phyloP scores from a whole-genome alignment of 768 basidiomycete species.

The Tylopilus balloui region DNA sequence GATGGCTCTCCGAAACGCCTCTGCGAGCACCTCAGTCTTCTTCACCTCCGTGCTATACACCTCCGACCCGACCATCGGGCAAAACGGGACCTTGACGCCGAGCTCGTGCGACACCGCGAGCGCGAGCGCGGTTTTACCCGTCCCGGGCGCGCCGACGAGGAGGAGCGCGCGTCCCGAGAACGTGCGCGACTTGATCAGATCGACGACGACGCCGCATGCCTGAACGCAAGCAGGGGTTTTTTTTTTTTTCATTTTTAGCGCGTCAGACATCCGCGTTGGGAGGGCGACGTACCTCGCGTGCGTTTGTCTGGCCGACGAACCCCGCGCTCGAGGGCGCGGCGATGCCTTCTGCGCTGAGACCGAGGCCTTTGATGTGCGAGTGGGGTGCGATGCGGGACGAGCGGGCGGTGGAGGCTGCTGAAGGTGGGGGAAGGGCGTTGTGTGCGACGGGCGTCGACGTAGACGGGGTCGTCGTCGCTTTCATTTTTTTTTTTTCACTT shows the following conservation, averaged over 20 bases:
- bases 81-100: conserved; percentile 93
- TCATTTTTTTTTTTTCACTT: conserved; percentile 30
- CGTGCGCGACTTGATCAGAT: conserved; percentile 85
- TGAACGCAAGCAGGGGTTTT: too few species aligned
- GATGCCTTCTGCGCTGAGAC: conserved; percentile 77
- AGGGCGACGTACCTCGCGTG: conserved; percentile 78
- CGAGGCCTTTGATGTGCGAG: conserved; percentile 96
- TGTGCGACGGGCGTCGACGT: conserved; percentile 58
- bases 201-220: conserved; percentile 90
- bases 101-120: conserved; percentile 94
- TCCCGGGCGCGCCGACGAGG: conserved; percentile 93
- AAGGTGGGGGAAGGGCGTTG: conserved; percentile 69
- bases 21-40: conserved; percentile 97
- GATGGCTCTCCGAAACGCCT: conserved; percentile 91
- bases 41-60: conserved; percentile 97
- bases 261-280: too few species aligned
- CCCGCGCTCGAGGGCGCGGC: conserved; percentile 73
- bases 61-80: conserved; percentile 97
- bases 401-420: conserved; percentile 35
- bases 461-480: conserved; percentile 41
- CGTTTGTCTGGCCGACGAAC: conserved; percentile 86
- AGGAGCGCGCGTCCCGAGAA: conserved; percentile 92
- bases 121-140: conserved; percentile 96
- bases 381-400: conserved; percentile 65
- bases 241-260: too few species aligned